Conservation (phyloP, 2,329 filamentous ascomycete species). For the Colletotrichum sp. region DNA sequence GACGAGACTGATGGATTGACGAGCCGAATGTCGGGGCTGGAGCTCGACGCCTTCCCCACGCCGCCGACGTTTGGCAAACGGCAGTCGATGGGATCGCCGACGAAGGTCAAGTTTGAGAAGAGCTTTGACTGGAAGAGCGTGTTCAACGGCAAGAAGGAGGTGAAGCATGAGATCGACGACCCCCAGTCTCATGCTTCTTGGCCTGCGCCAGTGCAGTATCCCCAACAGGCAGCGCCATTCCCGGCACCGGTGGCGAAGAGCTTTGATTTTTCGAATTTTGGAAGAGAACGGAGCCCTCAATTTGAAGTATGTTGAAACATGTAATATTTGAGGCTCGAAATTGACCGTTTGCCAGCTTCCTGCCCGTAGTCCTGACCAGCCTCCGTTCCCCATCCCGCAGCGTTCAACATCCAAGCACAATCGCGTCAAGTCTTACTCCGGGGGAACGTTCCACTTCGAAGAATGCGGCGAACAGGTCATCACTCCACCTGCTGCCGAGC, state of each 20-base stretch:
- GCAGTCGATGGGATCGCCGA: neutral
- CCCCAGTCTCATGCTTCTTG: neutral
- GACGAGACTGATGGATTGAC: neutral
- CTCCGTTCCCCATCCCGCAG: neutral
- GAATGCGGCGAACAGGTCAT: neutral
- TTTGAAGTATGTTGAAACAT: neutral
- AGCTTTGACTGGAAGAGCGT: neutral
- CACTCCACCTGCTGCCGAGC: neutral
- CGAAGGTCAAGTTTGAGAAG: neutral
- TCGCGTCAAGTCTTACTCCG: neutral
- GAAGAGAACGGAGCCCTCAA: neutral
- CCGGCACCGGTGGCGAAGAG: neutral
- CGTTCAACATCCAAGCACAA: neutral
- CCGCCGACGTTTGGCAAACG: neutral
- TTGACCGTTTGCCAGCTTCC: neutral
- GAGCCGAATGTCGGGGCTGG: neutral
- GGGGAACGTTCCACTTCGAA: neutral
- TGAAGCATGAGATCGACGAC: neutral
- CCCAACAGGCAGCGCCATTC: neutral
- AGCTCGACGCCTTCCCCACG: neutral
- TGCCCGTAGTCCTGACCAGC: neutral
- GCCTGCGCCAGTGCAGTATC: neutral
- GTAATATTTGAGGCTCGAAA: neutral
- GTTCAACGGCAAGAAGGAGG: neutral
- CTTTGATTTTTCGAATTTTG: neutral